These are phyloP conservation scores for Schizophyllum amplum DNA, from an alignment of 1,284 basidiomycete genomes.

Conservation along the genomic window DNA sequence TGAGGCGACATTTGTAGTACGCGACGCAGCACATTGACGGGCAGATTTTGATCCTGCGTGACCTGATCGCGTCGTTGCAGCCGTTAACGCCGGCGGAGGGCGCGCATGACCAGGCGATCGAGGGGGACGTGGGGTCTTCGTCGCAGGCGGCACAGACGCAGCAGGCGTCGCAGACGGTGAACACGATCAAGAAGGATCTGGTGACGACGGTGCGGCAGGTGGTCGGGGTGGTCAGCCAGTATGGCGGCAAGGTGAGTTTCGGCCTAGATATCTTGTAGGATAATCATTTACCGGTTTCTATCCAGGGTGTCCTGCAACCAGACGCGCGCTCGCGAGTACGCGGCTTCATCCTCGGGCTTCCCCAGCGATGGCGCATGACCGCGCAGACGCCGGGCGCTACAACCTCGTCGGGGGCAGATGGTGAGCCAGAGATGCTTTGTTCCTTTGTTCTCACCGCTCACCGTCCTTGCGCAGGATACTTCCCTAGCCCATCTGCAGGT, in stretches of 20 bases:
- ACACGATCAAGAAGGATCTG: conserved; percentile 67
- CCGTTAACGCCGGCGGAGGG: conserved; percentile 24
- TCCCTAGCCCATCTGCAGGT: neutral
- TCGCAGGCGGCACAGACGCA: conserved; percentile 23
- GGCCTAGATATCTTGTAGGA: neutral
- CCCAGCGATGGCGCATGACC: conserved; percentile 32
- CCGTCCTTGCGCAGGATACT: neutral
- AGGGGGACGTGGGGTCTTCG: neutral
- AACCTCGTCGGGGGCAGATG: conserved; percentile 20
- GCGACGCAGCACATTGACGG: conserved; percentile 84
- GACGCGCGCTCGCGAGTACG: conserved; percentile 73
- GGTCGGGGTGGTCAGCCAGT: conserved; percentile 81
- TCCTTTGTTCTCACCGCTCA: neutral
- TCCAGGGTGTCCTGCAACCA: conserved; percentile 66
- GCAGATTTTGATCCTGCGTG: conserved; percentile 77
- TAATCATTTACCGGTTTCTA: neutral
- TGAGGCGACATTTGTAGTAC: conserved; percentile 40
- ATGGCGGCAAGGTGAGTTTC: conserved; percentile 46
- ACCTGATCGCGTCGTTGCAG: conserved; percentile 71
- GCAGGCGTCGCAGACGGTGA: conserved; percentile 48
- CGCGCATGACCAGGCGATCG: neutral
- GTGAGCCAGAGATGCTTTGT: too few species aligned
- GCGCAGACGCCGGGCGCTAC: conserved; percentile 20
- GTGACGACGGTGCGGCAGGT: conserved; percentile 84
- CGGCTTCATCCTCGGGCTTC: conserved; percentile 75